Evolutionary conservation across 208 protist species (phyloP).

Genomic region (Wallacemonas sp.): DNA sequence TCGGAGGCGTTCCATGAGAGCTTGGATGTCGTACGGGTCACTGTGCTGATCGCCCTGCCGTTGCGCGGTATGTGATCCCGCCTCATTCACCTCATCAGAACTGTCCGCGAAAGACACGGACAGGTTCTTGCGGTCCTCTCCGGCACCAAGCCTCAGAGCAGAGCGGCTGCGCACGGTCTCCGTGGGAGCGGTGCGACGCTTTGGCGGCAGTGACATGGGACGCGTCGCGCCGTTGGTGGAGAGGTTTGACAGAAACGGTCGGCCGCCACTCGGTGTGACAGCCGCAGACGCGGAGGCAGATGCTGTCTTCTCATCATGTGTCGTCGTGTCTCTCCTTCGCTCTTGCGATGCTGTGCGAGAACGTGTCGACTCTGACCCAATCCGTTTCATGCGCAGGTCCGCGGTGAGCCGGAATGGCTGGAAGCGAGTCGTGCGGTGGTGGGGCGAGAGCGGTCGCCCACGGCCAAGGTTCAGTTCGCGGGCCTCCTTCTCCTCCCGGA

Average conservation of each 20-base stretch:
- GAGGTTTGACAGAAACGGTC: constrained; percentile 5
- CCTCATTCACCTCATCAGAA: neutral
- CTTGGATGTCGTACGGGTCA: constrained; percentile 13
- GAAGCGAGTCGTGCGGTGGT: constrained; percentile 37
- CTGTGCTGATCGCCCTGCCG: neutral
- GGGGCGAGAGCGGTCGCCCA: constrained; percentile 30
- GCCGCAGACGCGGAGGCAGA: neutral
- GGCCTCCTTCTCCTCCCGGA: constrained; percentile 47
- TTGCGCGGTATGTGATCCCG: neutral
- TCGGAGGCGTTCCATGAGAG: constrained; percentile 5
- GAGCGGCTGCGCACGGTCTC: constrained; percentile 3
- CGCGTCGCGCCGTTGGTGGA: constrained; percentile 6
- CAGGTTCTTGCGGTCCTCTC: neutral
- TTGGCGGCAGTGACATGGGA: constrained; percentile 4
- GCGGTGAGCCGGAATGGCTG: constrained; percentile 24
- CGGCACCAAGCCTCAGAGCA: neutral
- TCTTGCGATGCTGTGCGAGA: neutral
- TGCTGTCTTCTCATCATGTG: too few relatives aligned
- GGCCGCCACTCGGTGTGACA: neutral
- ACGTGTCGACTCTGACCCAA: neutral
- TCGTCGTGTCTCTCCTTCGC: neutral
- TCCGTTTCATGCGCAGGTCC: constrained; percentile 1
- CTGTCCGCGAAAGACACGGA: constrained; percentile 4
- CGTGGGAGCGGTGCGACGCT: neutral
- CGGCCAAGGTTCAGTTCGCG: constrained; percentile 39